phyloP scores from a whole-genome alignment of 2,329 filamentous ascomycete species.

The Penicillium sumatraense region DNA sequence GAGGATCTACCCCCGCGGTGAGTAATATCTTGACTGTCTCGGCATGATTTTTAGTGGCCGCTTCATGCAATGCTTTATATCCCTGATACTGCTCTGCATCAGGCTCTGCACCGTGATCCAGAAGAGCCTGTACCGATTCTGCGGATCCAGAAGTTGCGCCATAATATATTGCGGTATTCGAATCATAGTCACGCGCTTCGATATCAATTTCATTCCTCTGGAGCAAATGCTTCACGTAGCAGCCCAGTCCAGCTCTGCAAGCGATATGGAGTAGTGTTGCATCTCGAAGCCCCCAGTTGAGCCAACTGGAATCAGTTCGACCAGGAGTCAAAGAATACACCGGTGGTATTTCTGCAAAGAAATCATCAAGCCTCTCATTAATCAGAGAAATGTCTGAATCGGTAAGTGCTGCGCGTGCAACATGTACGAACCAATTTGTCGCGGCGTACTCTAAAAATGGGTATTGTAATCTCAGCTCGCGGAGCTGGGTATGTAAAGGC shows the following conservation, averaged over 20 bases:
- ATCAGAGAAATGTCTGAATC: neutral
- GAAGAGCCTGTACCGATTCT: conserved; percentile 17
- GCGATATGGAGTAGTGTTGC: conserved; percentile 17
- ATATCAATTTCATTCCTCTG: conserved; percentile 3
- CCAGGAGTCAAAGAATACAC: neutral
- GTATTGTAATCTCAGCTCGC: conserved; percentile 10
- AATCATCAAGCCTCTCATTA: neutral
- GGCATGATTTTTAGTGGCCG: conserved; percentile 18
- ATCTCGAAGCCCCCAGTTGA: neutral
- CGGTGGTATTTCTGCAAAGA: neutral
- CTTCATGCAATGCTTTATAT: conserved; percentile 24
- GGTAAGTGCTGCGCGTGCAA: conserved; percentile 2
- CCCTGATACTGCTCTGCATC: conserved; percentile 15
- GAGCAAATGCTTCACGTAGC: conserved; percentile 11
- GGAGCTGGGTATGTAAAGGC: neutral
- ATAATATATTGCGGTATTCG: conserved; percentile 2
- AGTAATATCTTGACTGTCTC: conserved; percentile 23
- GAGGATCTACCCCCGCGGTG: conserved; percentile 16
- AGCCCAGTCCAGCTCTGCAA: conserved; percentile 12
- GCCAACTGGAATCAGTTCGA: no score
- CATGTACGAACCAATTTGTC: conserved; percentile 17
- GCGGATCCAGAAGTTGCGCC: conserved; percentile 15
- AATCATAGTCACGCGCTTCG: neutral
- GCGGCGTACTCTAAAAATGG: conserved; percentile 24
- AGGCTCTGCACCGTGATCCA: conserved; percentile 17